A percentile compares a stretch with the other conserved stretches of the same genome.
These are phyloP conservation scores for Aspergillus hortae DNA, from an alignment of 2,329 filamentous ascomycete species.

Conservation along the genomic window DNA sequence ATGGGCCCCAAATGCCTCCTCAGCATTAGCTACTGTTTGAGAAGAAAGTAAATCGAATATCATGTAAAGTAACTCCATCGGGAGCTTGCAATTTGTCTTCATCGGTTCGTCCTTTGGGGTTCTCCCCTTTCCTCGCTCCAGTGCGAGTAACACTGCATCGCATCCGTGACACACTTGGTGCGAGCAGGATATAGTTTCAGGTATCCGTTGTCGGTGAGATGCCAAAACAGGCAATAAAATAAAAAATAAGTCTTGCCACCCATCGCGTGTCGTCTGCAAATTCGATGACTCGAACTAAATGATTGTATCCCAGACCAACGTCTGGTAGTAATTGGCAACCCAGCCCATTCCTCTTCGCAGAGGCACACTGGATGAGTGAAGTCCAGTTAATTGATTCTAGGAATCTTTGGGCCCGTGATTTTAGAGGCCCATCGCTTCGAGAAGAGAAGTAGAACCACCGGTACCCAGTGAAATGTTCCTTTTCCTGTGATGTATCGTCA, in stretches of 20 bases:
- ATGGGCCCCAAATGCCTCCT: too few species aligned
- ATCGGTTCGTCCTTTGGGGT: too few species aligned
- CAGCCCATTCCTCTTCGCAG: background rate
- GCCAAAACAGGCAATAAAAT: too few species aligned
- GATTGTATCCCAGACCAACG: constrained; percentile 3
- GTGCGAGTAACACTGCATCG: too few species aligned
- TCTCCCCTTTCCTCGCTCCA: too few species aligned
- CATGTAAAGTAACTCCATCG: too few species aligned
- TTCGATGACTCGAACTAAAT: background rate
- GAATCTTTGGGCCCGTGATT: constrained; percentile 1
- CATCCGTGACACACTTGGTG: too few species aligned
- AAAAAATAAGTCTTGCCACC: background rate
- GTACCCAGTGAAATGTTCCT: background rate
- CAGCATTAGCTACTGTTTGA: too few species aligned
- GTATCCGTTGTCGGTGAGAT: too few species aligned
- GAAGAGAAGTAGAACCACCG: constrained; percentile 4
- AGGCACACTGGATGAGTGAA: background rate
- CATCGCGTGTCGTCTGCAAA: background rate
- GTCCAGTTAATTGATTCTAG: constrained; percentile 1
- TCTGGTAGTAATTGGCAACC: constrained; percentile 1
- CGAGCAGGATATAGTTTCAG: too few species aligned
- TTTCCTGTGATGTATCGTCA: background rate
- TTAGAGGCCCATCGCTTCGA: constrained; percentile 1
- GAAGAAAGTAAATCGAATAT: too few species aligned
- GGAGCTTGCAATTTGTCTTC: too few species aligned